Conservation (phyloP, 1,139 yeast species). For the Wickerhamiella infanticola region DNA sequence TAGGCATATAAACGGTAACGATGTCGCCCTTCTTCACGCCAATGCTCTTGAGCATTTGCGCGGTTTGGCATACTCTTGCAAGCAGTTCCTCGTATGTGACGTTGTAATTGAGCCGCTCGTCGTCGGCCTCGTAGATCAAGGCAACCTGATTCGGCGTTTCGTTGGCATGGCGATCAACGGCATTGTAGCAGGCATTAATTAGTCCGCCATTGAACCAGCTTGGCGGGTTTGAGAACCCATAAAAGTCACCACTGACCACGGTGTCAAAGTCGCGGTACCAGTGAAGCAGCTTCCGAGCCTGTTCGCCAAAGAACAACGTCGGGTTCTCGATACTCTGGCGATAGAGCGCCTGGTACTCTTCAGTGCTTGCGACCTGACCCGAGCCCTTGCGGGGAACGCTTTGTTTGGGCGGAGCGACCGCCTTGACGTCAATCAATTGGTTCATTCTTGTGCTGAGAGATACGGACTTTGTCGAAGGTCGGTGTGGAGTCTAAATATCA, state of each 20-base stretch:
- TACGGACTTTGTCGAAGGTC: neutral
- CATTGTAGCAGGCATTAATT: slow-evolving; percentile 61
- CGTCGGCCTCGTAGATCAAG: slow-evolving; percentile 70
- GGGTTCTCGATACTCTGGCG: slow-evolving; percentile 57
- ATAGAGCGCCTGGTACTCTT: slow-evolving; percentile 44
- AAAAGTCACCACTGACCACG: slow-evolving; percentile 40
- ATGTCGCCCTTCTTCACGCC: slow-evolving; percentile 73
- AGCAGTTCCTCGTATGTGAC: slow-evolving; percentile 59
- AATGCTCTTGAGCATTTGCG: slow-evolving; percentile 23
- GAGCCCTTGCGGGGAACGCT: slow-evolving; percentile 5
- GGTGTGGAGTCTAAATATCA: neutral
- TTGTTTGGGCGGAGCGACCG: slow-evolving; percentile 4
- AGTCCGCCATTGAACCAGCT: slow-evolving; percentile 71
- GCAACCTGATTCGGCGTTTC: slow-evolving; percentile 58
- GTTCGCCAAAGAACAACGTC: slow-evolving; percentile 43
- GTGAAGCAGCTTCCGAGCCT: slow-evolving; percentile 39
- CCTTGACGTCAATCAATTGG: slow-evolving; percentile 2
- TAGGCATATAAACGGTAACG: slow-evolving; percentile 71
- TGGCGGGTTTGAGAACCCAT: slow-evolving; percentile 42
- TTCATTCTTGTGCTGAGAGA: neutral
- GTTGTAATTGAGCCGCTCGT: slow-evolving; percentile 44
- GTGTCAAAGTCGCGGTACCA: slow-evolving; percentile 52
- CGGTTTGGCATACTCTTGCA: slow-evolving; percentile 51
- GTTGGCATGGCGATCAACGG: slow-evolving; percentile 69
- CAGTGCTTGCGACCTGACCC: slow-evolving; percentile 16